These are phyloP conservation scores for Salix arbutifolia DNA, from an alignment of 345 rosid genomes.

Conservation along the genomic window DNA sequence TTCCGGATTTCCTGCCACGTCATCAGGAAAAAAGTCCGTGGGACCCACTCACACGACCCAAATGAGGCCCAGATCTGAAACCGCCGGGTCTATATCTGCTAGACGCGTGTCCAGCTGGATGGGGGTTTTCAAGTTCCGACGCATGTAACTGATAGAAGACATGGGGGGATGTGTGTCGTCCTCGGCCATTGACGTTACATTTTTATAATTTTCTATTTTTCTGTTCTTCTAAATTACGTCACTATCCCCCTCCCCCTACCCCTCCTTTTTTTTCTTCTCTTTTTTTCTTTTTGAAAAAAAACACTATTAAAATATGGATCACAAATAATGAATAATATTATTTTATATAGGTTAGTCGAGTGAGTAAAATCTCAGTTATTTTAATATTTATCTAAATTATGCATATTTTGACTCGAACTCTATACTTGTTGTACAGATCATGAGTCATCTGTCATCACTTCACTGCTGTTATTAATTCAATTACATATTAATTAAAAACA, in stretches of 20 bases:
- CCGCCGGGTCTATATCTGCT: neutral
- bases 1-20: neutral
- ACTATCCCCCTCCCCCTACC: neutral
- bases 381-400: fast-evolving
- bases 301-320: too few relatives aligned
- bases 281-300: too few relatives aligned
- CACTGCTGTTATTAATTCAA: too few relatives aligned
- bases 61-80: neutral
- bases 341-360: too few relatives aligned
- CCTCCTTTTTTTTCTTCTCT: too few relatives aligned
- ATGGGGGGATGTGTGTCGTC: neutral
- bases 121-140: neutral
- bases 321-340: too few relatives aligned
- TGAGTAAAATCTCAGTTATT: too few relatives aligned
- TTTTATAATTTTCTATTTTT: too few relatives aligned
- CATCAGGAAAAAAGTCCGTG: neutral
- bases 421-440: too few relatives aligned
- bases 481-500: too few relatives aligned
- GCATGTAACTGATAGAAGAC: neutral
- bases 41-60: neutral
- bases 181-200: neutral
- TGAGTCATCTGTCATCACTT: too few relatives aligned
- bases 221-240: neutral
- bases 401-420: fast-evolving
- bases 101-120: neutral